A percentile compares a stretch with the other conserved stretches of the same genome.
phyloP scores from a whole-genome alignment of 352 stramenopile genomes.

The Phytophthora fragariaefolia region DNA sequence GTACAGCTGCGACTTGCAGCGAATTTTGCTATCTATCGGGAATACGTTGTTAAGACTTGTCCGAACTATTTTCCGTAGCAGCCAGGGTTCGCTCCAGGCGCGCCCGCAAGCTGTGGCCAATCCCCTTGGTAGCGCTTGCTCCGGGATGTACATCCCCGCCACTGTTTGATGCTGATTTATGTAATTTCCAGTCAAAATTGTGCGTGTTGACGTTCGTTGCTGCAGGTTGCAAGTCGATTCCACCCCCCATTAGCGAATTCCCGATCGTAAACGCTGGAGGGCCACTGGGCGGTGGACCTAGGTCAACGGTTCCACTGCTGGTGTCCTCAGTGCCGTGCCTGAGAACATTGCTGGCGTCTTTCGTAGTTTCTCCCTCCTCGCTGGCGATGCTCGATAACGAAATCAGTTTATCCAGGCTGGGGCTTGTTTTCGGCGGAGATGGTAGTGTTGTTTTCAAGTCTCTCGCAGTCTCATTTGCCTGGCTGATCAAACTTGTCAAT shows the following conservation, averaged over 20 bases:
- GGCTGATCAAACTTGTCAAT: conserved; percentile 24
- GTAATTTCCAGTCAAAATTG: conserved; percentile 84
- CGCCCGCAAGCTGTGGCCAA: conserved; percentile 22
- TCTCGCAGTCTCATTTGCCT: conserved; percentile 22
- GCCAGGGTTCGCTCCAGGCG: conserved; percentile 14
- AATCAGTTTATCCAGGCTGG: conserved; percentile 22
- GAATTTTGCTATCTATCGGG: not conserved
- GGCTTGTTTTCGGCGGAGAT: conserved; percentile 13
- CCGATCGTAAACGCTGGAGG: conserved; percentile 70
- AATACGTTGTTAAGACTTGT: conserved; percentile 24
- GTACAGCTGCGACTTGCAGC: not conserved
- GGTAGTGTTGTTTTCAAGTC: conserved; percentile 5
- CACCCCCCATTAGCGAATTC: conserved; percentile 85
- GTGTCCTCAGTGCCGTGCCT: conserved; percentile 16
- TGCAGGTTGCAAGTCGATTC: conserved; percentile 77
- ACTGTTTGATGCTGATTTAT: conserved; percentile 31
- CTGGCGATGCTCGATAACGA: conserved; percentile 23
- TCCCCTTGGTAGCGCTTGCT: not conserved
- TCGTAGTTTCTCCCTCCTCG: conserved; percentile 9
- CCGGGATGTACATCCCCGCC: conserved; percentile 2
- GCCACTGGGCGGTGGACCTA: conserved; percentile 65
- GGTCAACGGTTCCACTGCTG: conserved; percentile 38
- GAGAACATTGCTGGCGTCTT: not conserved
- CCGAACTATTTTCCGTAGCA: conserved; percentile 4
- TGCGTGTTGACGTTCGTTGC: conserved; percentile 80